These are phyloP conservation scores for Colletotrichum liriopes DNA, from an alignment of 2,329 filamentous ascomycete genomes.

Conservation along the genomic window DNA sequence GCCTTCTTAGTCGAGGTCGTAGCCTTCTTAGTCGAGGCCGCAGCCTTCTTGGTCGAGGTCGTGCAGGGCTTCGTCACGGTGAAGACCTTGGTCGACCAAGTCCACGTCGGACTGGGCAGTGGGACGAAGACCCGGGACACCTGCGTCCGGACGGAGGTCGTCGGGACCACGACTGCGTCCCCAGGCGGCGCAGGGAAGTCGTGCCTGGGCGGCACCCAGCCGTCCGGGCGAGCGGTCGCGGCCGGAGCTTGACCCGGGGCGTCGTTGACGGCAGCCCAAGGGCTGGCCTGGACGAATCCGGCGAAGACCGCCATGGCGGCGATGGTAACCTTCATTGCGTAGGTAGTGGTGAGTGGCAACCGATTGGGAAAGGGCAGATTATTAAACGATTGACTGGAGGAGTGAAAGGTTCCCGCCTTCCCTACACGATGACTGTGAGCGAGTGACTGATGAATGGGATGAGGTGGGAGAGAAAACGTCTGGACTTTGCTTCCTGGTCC, in stretches of 20 bases:
- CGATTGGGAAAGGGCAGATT: constrained; percentile 2
- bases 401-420: constrained; percentile 36
- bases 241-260: not conserved
- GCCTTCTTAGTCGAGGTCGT: no score
- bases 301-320: constrained; percentile 33
- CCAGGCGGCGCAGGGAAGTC: constrained; percentile 30
- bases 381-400: constrained; percentile 37
- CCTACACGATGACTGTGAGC: constrained; percentile 33
- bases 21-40: not conserved
- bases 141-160: not conserved
- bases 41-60: not conserved
- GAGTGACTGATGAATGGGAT: constrained; percentile 38
- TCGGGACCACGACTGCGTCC: not conserved
- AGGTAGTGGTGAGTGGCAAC: constrained; percentile 2
- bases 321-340: constrained; percentile 36
- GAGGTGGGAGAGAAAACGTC: constrained; percentile 14
- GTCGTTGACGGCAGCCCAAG: not conserved
- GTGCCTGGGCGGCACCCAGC: not conserved
- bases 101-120: not conserved
- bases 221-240: not conserved
- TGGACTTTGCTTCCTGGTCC: not conserved
- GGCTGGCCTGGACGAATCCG: constrained; percentile 29
- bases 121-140: not conserved
- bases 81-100: not conserved
- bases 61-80: not conserved